Percentiles rank a stretch among this genome's conserved stretches.
phyloP scores from a whole-genome alignment of 2,329 filamentous ascomycete genomes.

The Tolypocladium nubicola region DNA sequence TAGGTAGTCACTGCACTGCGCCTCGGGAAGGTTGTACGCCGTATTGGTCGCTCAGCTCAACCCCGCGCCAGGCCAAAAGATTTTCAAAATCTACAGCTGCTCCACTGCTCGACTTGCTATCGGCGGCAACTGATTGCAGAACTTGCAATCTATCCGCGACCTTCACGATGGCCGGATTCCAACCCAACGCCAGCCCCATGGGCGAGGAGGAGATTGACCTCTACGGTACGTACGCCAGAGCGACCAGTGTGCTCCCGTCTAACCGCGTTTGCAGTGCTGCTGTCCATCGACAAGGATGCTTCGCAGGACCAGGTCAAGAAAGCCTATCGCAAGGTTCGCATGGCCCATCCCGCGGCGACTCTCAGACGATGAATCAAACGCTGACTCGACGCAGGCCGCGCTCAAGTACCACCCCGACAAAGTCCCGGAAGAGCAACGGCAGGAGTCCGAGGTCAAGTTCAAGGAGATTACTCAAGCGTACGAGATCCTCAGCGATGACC shows the following conservation, averaged over 20 bases:
- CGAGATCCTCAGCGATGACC: conserved; percentile 93
- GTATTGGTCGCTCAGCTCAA: background rate
- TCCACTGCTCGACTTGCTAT: background rate
- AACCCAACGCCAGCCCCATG: conserved; percentile 8
- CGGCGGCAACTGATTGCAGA: background rate
- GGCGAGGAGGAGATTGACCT: conserved; percentile 42
- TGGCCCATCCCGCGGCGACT: conserved; percentile 1
- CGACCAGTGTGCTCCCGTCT: background rate
- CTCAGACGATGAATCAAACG: conserved; percentile 1
- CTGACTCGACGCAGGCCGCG: conserved; percentile 50
- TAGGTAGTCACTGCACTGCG: background rate
- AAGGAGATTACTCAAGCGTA: conserved; percentile 90
- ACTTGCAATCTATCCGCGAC: background rate
- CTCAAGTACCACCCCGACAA: conserved; percentile 91
- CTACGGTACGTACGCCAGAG: conserved; percentile 38
- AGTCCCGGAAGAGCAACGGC: conserved; percentile 74
- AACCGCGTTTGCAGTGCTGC: conserved; percentile 48
- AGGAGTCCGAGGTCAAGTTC: conserved; percentile 82
- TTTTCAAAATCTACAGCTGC: background rate
- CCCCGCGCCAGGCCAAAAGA: conserved; percentile 4
- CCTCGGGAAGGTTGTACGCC: background rate
- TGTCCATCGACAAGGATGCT: conserved; percentile 63
- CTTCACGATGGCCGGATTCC: background rate
- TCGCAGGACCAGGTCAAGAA: conserved; percentile 81
- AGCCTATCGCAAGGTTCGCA: conserved; percentile 79